These are phyloP conservation scores for Asterochloris erici DNA, from an alignment of 139 green algal species.

Conservation along the genomic window DNA sequence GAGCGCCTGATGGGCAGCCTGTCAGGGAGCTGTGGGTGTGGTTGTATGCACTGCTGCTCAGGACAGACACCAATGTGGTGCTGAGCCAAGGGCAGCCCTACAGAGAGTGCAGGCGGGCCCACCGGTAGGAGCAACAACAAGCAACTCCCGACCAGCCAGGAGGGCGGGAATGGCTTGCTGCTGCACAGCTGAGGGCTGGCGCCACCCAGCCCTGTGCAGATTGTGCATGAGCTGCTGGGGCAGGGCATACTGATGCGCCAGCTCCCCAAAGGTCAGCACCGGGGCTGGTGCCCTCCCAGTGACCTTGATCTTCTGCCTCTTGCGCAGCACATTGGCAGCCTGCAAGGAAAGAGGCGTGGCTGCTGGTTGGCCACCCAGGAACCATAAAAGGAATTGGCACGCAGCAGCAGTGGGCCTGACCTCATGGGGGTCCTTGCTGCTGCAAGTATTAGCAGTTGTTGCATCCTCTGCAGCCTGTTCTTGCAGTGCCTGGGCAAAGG, in stretches of 20 bases:
- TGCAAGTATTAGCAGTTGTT: too few relatives aligned
- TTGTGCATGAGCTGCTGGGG: slow-evolving; percentile 29
- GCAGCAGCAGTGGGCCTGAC: too few relatives aligned
- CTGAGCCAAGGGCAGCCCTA: neutral
- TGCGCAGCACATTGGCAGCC: slow-evolving; percentile 67
- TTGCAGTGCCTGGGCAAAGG: too few relatives aligned
- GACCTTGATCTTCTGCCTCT: slow-evolving; percentile 60
- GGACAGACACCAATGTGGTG: neutral
- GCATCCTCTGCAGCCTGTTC: too few relatives aligned
- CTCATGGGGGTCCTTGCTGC: too few relatives aligned
- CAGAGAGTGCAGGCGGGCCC: neutral
- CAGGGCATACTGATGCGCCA: slow-evolving; percentile 12
- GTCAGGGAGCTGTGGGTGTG: neutral
- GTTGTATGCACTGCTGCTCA: neutral
- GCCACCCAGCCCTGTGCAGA: slow-evolving; percentile 44
- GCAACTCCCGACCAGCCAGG: slow-evolving; percentile 63
- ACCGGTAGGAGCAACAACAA: slow-evolving; percentile 86
- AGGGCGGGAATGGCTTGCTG: slow-evolving; percentile 82
- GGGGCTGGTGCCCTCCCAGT: slow-evolving; percentile 26
- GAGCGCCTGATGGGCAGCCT: neutral
- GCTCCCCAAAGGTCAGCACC: slow-evolving; percentile 25
- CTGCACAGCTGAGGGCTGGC: slow-evolving; percentile 86
- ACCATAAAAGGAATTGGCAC: too few relatives aligned
- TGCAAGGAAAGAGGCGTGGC: slow-evolving; percentile 17
- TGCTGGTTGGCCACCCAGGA: too few relatives aligned